Conservation (phyloP, 108 stramenopile genomes). For the Mayamaea pseudoterrestris region DNA sequence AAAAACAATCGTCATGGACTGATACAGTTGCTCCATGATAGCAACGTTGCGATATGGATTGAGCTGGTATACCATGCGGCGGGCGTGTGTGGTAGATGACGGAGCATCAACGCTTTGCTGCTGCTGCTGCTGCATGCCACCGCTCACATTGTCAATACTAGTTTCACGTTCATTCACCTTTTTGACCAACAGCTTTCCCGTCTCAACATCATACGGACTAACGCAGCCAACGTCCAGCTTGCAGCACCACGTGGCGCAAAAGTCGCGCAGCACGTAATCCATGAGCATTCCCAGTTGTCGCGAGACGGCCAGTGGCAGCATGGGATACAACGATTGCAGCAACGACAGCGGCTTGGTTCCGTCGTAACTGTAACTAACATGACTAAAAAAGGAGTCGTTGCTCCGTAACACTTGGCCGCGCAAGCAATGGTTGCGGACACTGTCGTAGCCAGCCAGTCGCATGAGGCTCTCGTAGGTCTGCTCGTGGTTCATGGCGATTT, state of each 20-base stretch:
- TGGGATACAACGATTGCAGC: slow-evolving; percentile 38
- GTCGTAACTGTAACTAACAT: background rate
- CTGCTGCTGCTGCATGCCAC: background rate
- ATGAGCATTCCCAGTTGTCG: slow-evolving; percentile 50
- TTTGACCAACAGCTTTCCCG: background rate
- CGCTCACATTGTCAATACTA: background rate
- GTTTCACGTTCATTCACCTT: background rate
- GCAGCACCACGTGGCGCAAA: slow-evolving; percentile 46
- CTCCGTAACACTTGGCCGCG: slow-evolving; percentile 3
- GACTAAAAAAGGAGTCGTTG: background rate
- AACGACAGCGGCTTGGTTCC: background rate
- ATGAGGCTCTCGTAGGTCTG: slow-evolving; percentile 6
- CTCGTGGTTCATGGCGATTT: slow-evolving; percentile 3
- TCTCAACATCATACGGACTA: slow-evolving; percentile 10
- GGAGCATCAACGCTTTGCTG: no score
- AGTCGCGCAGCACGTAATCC: slow-evolving; percentile 70
- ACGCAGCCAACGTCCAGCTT: slow-evolving; percentile 25
- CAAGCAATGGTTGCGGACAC: background rate
- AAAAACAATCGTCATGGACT: slow-evolving; percentile 48
- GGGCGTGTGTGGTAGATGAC: background rate
- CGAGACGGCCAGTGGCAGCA: slow-evolving; percentile 33
- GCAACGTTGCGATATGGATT: slow-evolving; percentile 1
- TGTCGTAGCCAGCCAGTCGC: slow-evolving; percentile 5
- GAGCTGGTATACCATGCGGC: background rate
- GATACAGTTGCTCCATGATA: slow-evolving; percentile 6